Conservation (phyloP, 768 basidiomycete genomes). For the Boletus sp. region DNA sequence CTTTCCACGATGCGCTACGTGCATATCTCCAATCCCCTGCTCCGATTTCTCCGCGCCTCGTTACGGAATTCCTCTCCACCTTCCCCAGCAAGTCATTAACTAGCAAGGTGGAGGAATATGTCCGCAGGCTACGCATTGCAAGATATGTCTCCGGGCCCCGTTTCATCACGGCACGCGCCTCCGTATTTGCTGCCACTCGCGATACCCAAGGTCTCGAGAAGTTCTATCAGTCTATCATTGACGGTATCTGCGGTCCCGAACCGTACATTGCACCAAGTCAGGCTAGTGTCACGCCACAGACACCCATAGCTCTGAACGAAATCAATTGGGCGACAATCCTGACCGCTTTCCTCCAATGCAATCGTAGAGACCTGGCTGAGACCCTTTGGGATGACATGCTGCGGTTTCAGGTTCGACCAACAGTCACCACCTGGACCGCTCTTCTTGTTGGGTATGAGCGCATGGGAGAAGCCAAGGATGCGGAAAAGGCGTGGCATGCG, state of each 20-base stretch:
- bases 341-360: constrained; percentile 56
- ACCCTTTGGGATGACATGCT: constrained; percentile 68
- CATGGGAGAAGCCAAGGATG: constrained; percentile 47
- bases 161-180: constrained; percentile 49
- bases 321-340: constrained; percentile 64
- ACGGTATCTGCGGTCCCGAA: constrained; percentile 48
- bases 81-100: constrained; percentile 38
- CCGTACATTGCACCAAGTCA: constrained; percentile 52
- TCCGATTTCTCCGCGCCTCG: constrained; percentile 34
- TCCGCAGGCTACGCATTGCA: constrained; percentile 48
- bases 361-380: constrained; percentile 54
- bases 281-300: constrained; percentile 35
- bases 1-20: constrained; percentile 55
- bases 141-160: constrained; percentile 48
- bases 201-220: constrained; percentile 36
- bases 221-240: constrained; percentile 50
- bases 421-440: constrained; percentile 64
- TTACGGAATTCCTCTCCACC: constrained; percentile 38
- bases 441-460: constrained; percentile 62
- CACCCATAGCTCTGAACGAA: constrained; percentile 51
- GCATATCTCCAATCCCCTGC: constrained; percentile 38
- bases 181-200: constrained; percentile 39
- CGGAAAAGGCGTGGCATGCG: constrained; percentile 57
- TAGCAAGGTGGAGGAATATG: constrained; percentile 42
- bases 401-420: constrained; percentile 46